phyloP scores from a whole-genome alignment of 805 yeast genomes.

The Babjeviella inositovora region DNA sequence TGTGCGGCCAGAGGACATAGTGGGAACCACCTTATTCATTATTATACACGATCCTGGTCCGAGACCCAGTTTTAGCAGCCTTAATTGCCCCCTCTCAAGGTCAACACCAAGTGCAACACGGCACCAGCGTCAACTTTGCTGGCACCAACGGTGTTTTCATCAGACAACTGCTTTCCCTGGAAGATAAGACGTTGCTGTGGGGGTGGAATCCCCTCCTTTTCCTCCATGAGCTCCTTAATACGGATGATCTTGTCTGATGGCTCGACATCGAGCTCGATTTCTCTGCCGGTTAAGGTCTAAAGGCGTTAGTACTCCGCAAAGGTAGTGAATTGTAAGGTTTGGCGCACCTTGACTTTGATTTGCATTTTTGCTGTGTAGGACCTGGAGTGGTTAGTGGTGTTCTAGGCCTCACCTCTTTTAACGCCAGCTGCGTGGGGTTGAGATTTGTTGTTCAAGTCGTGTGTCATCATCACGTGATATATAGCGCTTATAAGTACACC shows the following conservation, averaged over 20 bases:
- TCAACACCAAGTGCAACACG: constrained; percentile 77
- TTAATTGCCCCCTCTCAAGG: constrained; percentile 89
- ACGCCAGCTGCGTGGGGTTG: too few species aligned
- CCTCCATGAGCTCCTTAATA: constrained; percentile 85
- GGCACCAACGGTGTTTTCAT: constrained; percentile 53
- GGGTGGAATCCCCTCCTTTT: constrained; percentile 95
- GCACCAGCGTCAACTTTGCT: constrained; percentile 78
- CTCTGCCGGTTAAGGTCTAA: constrained; percentile 67
- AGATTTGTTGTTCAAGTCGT: too few species aligned
- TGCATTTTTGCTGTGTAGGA: constrained; percentile 41
- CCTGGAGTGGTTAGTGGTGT: too few species aligned
- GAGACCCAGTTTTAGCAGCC: constrained; percentile 2
- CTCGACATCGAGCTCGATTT: constrained; percentile 26
- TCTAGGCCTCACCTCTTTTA: too few species aligned
- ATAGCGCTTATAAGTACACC: too few species aligned
- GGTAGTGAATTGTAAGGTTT: too few species aligned
- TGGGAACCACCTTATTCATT: too few species aligned
- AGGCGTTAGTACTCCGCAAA: neutral
- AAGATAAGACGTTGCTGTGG: constrained; percentile 84
- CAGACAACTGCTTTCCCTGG: constrained; percentile 84
- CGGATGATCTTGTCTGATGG: constrained; percentile 30
- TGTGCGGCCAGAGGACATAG: too few species aligned
- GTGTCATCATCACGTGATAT: too few species aligned
- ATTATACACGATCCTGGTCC: too few species aligned
- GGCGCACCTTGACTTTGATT: constrained; percentile 46